Percentiles rank a stretch among this genome's conserved stretches.
phyloP scores from a whole-genome alignment of 257 asterid species.

The Eustoma russellianum region DNA sequence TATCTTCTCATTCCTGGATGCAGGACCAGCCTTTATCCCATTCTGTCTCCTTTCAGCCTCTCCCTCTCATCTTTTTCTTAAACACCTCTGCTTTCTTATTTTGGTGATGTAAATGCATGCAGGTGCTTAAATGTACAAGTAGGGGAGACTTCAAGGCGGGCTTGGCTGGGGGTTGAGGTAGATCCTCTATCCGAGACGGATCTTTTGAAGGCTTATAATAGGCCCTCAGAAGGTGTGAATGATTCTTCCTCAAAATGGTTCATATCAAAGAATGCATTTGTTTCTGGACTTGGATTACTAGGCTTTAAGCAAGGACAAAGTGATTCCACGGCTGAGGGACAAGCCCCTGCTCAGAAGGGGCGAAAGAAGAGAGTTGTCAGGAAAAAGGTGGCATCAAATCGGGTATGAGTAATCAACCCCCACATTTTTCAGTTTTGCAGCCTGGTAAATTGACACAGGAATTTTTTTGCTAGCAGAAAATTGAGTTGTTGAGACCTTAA shows the following conservation, averaged over 20 bases:
- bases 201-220: conserved; percentile 64
- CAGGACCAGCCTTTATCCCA: too few species aligned
- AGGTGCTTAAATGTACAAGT: conserved; percentile 75
- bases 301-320: conserved; percentile 63
- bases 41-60: too few species aligned
- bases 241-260: conserved; percentile 81
- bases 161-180: conserved; percentile 93
- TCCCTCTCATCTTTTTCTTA: neutral
- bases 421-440: conserved; percentile 43
- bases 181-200: conserved; percentile 80
- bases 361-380: conserved; percentile 75
- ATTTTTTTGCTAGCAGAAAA: conserved; percentile 2
- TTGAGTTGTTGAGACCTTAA: too few species aligned
- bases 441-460: neutral
- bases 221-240: conserved; percentile 54
- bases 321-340: conserved; percentile 31
- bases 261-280: conserved; percentile 80
- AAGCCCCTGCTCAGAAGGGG: conserved; percentile 49
- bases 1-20: too few species aligned
- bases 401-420: conserved; percentile 13
- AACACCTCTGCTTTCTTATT: neutral
- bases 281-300: conserved; percentile 84
- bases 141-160: conserved; percentile 83
- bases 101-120: conserved; percentile 15
- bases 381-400: conserved; percentile 64